Base-by-base conservation (phyloP, 345 rosid genomes). In the Sapria himalayana region DNA sequence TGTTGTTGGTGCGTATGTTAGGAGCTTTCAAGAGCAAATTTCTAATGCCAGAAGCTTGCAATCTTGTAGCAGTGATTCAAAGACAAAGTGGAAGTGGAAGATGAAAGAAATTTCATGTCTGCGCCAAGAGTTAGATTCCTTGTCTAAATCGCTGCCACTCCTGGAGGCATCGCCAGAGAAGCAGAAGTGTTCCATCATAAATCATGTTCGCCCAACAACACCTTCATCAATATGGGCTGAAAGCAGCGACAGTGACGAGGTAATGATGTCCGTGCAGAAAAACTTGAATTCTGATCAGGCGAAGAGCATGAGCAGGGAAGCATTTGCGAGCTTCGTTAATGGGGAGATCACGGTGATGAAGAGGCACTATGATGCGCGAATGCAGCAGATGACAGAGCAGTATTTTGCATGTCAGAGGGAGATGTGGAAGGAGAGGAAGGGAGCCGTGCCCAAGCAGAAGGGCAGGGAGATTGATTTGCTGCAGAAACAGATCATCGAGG, bases 281-380 rank as follows among this genome's bases (percentile, higher is more conserved):
- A 69, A 49, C 48, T 37, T 45, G 56, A 93, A 82, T 25, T 39
- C 33, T 41, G 33, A 51, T 12, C 57, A 55, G 24, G 45, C 82
- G 15, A 61, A 20, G 16, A 69, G 67, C 61, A 38, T 77, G 56
- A 1, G 48, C 15, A 51, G 4, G 7, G 86, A 71, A 4, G 66
- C 62, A 3, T 33, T 89, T 49, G 55, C 72, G 35, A 34, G 0
- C 19, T 63, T 70, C 68, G 66, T 70, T 37, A 82, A 70, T 60
- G 22, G 34, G n/a, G 93, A 79, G 71, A 74, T 89, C 79, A 65
- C 49, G 39, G 66, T 72, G 67, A 74, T 82, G 92, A 89, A 79
- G 69, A 74, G 78, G 58, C 43, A 65, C 56, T 73, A 74, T 50
- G 95, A 82, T 42, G 66, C 61, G 25, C 22, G 50, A 37, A 61